phyloP scores from a whole-genome alignment of 306 rosid genomes.

The Casuarina glauca region DNA sequence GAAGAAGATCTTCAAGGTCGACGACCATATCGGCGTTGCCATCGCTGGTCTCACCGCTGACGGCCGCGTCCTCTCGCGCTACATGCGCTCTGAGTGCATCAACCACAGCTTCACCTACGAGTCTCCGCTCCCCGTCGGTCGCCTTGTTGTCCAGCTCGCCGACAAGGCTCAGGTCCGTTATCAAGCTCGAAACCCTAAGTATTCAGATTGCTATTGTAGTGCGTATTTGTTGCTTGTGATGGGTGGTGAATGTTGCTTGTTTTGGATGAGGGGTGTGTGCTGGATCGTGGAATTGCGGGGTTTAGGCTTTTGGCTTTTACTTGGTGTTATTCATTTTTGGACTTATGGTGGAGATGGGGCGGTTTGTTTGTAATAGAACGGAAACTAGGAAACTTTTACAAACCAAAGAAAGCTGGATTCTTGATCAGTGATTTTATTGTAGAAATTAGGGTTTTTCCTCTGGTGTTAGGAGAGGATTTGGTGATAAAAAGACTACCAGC shows the following conservation, averaged over 20 bases:
- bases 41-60: conserved; percentile 96
- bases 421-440: not conserved
- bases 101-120: conserved; percentile 87
- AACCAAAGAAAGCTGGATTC: not conserved
- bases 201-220: not conserved
- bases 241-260: not conserved
- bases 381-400: too few relatives aligned
- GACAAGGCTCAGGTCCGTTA: conserved; percentile 88
- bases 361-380: too few relatives aligned
- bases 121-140: conserved; percentile 86
- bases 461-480: not conserved
- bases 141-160: conserved; percentile 96
- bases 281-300: conserved; percentile 24
- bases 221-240: not conserved
- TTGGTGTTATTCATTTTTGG: not conserved
- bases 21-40: conserved; percentile 96
- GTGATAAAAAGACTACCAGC: not conserved
- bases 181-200: conserved; percentile 19
- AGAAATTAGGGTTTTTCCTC: not conserved
- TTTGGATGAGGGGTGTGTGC: not conserved
- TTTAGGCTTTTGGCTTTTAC: conserved; percentile 45
- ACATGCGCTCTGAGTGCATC: conserved; percentile 89
- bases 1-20: conserved; percentile 99
- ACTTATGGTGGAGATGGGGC: not conserved
- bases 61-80: conserved; percentile 92